phyloP scores from a whole-genome alignment of 371 early-diverging fungal species.

The Mucor ambiguus region DNA sequence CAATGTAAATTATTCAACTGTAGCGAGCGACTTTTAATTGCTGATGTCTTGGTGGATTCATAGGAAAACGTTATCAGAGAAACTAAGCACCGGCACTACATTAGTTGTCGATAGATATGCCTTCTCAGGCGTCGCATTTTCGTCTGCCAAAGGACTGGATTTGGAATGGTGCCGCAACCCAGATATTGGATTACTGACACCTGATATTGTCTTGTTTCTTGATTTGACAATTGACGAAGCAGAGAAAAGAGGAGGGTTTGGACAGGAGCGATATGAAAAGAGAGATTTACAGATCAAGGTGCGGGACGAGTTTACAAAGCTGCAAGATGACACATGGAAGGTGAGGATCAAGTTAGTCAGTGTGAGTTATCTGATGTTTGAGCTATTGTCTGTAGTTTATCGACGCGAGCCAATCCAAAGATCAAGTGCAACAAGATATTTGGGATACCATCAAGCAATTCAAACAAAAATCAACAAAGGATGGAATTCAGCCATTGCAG shows the following conservation, averaged over 20 bases:
- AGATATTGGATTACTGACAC: constrained; percentile 87
- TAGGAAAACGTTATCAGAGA: constrained; percentile 59
- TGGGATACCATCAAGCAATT: constrained; percentile 12
- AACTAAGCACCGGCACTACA: constrained; percentile 68
- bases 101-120: constrained; percentile 98
- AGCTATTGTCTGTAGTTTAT: constrained; percentile 9
- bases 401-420: constrained; percentile 28
- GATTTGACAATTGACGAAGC: constrained; percentile 84
- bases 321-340: constrained; percentile 67
- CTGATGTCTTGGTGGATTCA: not conserved
- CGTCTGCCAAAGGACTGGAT: constrained; percentile 90
- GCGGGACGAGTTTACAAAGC: constrained; percentile 56
- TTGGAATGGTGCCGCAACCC: constrained; percentile 88
- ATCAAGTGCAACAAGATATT: constrained; percentile 24
- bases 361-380: not conserved
- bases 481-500: constrained; percentile 10
- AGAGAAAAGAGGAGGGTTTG: constrained; percentile 86
- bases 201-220: constrained; percentile 91
- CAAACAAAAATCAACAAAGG: not conserved
- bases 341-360: constrained; percentile 27
- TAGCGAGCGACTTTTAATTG: not conserved
- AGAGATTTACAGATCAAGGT: constrained; percentile 85
- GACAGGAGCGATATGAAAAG: constrained; percentile 95
- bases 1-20: constrained; percentile 13
- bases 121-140: constrained; percentile 96